Percentiles rank a stretch among this genome's conserved stretches.
Conservation (phyloP, 225 moss, liverwort and hornwort genomes). For the Lunularia cruciata region DNA sequence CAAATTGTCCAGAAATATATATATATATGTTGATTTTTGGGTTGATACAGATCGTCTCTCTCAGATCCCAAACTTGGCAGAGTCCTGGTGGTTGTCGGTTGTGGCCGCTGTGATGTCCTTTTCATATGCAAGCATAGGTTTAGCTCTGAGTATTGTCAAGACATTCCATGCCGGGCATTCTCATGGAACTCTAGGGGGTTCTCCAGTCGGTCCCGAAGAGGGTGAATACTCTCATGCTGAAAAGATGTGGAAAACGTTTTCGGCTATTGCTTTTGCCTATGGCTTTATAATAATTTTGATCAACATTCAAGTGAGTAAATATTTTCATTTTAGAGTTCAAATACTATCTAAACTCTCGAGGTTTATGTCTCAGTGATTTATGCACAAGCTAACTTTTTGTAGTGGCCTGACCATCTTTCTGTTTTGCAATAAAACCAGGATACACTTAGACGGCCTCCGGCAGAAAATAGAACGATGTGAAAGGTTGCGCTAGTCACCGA, state of each 20-base stretch:
- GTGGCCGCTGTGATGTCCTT: conserved; percentile 73
- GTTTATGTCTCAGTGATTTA: no score
- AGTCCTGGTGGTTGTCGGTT: conserved; percentile 67
- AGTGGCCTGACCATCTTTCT: no score
- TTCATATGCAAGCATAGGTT: conserved; percentile 55
- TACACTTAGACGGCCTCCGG: no score
- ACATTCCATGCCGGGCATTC: conserved; percentile 22
- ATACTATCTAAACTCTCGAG: no score
- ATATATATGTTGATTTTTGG: conserved; percentile 72
- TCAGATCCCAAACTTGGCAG: conserved; percentile 64
- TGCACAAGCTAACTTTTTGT: no score
- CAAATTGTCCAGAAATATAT: no score
- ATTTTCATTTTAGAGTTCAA: no score
- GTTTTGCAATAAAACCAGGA: no score
- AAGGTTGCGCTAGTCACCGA: no score
- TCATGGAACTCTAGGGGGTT: conserved; percentile 33
- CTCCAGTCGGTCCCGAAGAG: conserved; percentile 31
- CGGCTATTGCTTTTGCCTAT: conserved; percentile 63
- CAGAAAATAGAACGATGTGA: no score
- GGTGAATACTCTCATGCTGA: conserved; percentile 30
- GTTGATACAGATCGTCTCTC: conserved; percentile 57
- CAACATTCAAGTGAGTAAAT: conserved; percentile 70
- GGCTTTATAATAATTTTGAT: conserved; percentile 50
- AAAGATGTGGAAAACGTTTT: conserved; percentile 32
- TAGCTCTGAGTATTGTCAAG: conserved; percentile 59